Evolutionary conservation across 768 basidiomycete species (phyloP).

Genomic region (Xerocomellus amylosporus): DNA sequence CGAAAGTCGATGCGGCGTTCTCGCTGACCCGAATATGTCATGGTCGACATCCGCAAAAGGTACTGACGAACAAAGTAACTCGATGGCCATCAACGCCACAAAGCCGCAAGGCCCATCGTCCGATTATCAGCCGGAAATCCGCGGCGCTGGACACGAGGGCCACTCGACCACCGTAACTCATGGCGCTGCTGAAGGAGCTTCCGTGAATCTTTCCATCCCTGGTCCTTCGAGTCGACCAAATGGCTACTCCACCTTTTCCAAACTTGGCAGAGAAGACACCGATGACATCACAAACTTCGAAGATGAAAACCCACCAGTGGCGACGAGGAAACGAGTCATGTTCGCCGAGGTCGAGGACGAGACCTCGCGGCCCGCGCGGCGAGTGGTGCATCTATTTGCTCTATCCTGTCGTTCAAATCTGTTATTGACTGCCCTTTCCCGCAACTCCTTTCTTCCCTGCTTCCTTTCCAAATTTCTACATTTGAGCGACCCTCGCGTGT

Average conservation of each 20-base stretch:
- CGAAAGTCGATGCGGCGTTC: slow-evolving; percentile 10
- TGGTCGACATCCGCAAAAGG: slow-evolving; percentile 10
- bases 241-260: slow-evolving; percentile 22
- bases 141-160: slow-evolving; percentile 15
- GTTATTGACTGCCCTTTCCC: not conserved
- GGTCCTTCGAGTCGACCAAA: slow-evolving; percentile 22
- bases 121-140: slow-evolving; percentile 19
- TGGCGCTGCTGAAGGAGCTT: not conserved
- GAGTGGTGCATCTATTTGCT: slow-evolving; percentile 19
- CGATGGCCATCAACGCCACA: slow-evolving; percentile 8
- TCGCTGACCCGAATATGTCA: slow-evolving; percentile 14
- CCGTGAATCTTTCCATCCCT: slow-evolving; percentile 9
- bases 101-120: slow-evolving; percentile 7
- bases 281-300: slow-evolving; percentile 27
- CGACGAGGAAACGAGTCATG: slow-evolving; percentile 24
- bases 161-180: slow-evolving; percentile 8
- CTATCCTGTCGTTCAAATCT: not conserved
- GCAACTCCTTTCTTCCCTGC: not conserved
- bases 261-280: slow-evolving; percentile 26
- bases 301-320: slow-evolving; percentile 15
- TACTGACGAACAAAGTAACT: slow-evolving; percentile 11
- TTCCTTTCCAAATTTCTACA: not conserved
- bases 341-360: slow-evolving; percentile 23
- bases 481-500: not conserved
- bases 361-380: slow-evolving; percentile 25